These are phyloP conservation scores for Suillus bovinus DNA, from an alignment of 768 basidiomycete species.

Conservation along the genomic window DNA sequence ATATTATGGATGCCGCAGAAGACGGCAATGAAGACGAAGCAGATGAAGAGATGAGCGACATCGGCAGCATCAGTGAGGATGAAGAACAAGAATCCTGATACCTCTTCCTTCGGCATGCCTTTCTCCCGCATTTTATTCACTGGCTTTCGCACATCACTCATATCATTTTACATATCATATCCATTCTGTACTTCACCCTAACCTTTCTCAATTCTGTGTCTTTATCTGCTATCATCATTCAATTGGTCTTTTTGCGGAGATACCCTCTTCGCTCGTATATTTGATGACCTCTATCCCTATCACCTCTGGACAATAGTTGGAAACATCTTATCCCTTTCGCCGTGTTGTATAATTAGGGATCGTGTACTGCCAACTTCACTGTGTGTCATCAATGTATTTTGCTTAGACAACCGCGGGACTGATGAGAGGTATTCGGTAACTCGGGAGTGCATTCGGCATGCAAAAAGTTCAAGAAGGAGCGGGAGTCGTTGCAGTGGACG, in stretches of 20 bases:
- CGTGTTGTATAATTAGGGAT: conserved; percentile 34
- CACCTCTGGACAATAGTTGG: conserved; percentile 21
- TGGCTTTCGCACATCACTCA: not conserved
- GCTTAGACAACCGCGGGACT: conserved; percentile 12
- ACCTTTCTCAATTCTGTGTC: conserved; percentile 14
- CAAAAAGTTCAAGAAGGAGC: conserved; percentile 19
- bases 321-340: conserved; percentile 21
- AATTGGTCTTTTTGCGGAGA: conserved; percentile 20
- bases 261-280: conserved; percentile 25
- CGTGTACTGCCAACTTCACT: conserved; percentile 19
- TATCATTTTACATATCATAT: conserved; percentile 14
- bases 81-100: conserved; percentile 42
- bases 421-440: conserved; percentile 3
- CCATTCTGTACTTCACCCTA: conserved; percentile 9
- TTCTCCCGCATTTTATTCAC: conserved; percentile 5
- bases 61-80: conserved; percentile 79
- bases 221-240: conserved; percentile 19
- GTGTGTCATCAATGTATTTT: conserved; percentile 13
- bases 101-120: conserved; percentile 5
- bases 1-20: conserved; percentile 76
- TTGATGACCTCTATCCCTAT: conserved; percentile 5
- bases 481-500: conserved; percentile 29
- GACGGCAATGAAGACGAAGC: conserved; percentile 64
- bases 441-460: conserved; percentile 10
- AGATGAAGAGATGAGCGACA: conserved; percentile 86